Evolutionary conservation across 371 early-diverging fungal genomes (phyloP).

Genomic region (Chytridiales sp.): DNA sequence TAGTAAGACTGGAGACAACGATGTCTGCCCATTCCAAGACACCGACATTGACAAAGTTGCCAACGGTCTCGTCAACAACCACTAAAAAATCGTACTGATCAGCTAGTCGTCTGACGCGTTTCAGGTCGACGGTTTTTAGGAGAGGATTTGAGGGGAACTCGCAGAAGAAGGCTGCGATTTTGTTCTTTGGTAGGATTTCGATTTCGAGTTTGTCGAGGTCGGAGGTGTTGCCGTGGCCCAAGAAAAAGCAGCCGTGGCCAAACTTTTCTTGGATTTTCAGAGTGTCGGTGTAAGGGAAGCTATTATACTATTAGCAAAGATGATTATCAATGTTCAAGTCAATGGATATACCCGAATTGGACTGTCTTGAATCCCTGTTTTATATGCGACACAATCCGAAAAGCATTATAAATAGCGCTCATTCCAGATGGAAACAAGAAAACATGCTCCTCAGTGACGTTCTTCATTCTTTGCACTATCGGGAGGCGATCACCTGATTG

Average conservation of each 20-base stretch:
- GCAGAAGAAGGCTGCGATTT: constrained; percentile 74
- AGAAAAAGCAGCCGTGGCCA: constrained; percentile 78
- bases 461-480: too few species aligned
- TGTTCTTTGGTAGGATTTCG: constrained; percentile 22
- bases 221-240: constrained; percentile 73
- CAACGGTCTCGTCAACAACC: constrained; percentile 93
- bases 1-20: constrained; percentile 90
- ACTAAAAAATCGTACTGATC: constrained; percentile 73
- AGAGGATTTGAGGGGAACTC: constrained; percentile 95
- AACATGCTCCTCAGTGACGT: constrained; percentile 65
- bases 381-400: constrained; percentile 55
- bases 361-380: constrained; percentile 63
- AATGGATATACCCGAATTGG: constrained; percentile 79
- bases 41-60: constrained; percentile 83
- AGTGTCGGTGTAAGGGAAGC: constrained; percentile 93
- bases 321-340: not conserved
- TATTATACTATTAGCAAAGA: constrained; percentile 23
- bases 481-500: not conserved
- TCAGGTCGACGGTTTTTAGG: constrained; percentile 76
- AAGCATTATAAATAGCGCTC: constrained; percentile 89
- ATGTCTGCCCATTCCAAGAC: constrained; percentile 80
- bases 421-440: constrained; percentile 88
- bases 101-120: constrained; percentile 70
- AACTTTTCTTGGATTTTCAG: constrained; percentile 92
- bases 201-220: constrained; percentile 72